Base-by-base conservation (phyloP, 768 basidiomycete genomes). In the Phanerodontia chrysosporium region DNA sequence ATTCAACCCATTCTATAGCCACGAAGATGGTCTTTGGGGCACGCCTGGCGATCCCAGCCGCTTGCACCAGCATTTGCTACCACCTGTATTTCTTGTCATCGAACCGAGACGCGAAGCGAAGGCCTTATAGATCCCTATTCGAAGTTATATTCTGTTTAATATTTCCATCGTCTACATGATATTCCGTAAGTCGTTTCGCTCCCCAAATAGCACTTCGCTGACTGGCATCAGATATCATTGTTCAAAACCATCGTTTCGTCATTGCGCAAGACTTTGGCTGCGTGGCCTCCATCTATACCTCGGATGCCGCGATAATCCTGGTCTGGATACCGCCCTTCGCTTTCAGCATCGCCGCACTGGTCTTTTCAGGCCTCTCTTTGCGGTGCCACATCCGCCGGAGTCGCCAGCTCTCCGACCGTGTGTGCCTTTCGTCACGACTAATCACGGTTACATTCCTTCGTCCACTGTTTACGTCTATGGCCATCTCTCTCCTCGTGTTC, bases 251-350 rank as follows among this genome's bases (percentile, higher is more conserved):
- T 53, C 65, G 67, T 8, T 77, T 72, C 61, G 70, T 68, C 32
- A 65, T 74, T 35, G 45, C 67, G 22, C 66, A 74, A 58, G 64
- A 70, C 54, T 57, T 71, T 35, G 73, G 73, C 12, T 74, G 73
- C 58, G 52, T 56, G 16, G 53, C 65, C 9, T 62, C 68, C 1
- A 59, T 63, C 36, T 65, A 64, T 49, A 73, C 74, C 36, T 79
- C 81, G 2, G 66, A 70, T 1, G 66, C 77, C 10, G 75, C 77
- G 0, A 66, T 82, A 53, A 62, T 76, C 21, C 60, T 83, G 39
- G 74, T 81, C 58, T 80, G 74, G 75, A 59, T 78, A 28, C 79
- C 79, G 3, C 79, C 82, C 8, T 65, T 82, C 36, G 48, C 78
- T 29, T 63, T 82, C 27, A 76, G 76, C 62, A 64, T 68, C 58